Evolutionary conservation across 371 early-diverging fungal genomes (phyloP), one percentile per base, ranked within the genome.

Genomic region (Mucor plumbeus): DNA sequence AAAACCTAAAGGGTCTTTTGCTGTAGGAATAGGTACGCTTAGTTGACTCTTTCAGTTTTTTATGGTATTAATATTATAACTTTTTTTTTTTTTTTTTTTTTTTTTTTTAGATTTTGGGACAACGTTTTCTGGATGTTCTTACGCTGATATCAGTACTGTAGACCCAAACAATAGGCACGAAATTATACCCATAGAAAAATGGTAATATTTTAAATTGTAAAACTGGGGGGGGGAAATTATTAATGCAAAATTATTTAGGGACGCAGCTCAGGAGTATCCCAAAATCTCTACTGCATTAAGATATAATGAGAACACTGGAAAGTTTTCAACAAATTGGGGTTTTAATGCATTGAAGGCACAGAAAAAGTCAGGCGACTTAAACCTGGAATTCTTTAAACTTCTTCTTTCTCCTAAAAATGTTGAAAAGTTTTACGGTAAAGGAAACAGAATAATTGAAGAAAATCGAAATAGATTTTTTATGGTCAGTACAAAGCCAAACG

Each of bases 31-130:
- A 59, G 78, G 78, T 78, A 75, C 48, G 50, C 40, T 15, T 5
- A n/a, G n/a, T 58, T 33, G 9, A 38, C 9, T 38, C 7, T 26
- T 38, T 5, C 38, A 38, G 11, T 38, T 38, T 38, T 7, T 9
- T 9, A 13, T 44, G 14, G 26, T 13, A 43, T 35, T 13, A 19
- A 38, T 41, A 14, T 35, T 38, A 21, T 11, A 55, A 39, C 19
- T n/a, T 26, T 33, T 17, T 36, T 65, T 10, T 15, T 19, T 14
- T 43, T 8, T 1, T 73, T n/a, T 26, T 33, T 17, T 36, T 65
- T 10, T 15, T 19, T 14, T 43, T 8, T 1, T 73, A 74, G 85
- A 85, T 77, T 85, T 85, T 74, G 85, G 83, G 44, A 83, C 83
- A 14, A 83, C 85, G 2, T 81, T 74, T 63, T 83, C 83, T 17